Base-by-base conservation (phyloP, 805 yeast species). In the Tetrapisispora fleetii region DNA sequence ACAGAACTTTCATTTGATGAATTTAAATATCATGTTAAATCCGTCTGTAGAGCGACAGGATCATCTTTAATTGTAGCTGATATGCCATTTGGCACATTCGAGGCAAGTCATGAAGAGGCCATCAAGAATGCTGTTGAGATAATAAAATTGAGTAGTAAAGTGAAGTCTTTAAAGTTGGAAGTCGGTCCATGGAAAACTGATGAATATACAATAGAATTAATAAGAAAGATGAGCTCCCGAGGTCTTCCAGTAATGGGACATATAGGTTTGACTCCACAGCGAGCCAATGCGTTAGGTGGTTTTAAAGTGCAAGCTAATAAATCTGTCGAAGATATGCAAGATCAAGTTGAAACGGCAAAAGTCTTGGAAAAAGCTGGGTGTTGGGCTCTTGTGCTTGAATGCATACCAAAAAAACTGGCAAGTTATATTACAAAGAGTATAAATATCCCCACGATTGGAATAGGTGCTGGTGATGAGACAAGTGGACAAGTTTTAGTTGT, bases 171-270 rank as follows among this genome's bases (percentile, higher is more conserved):
- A 30, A 91, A 93, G 62, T 59, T 93, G 13, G 99, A 93, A 67
- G 95, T 95, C 7, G 90, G 93, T 6, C 42, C 48, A 1, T 47
- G 52, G 30, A 43, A 51, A 1, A 51, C 40, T n/a, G 67, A 60
- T 37, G 81, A 77, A 48, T 75, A 74, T 48, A 63, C 79, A 2
- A 69, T 75, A 1, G 67, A 68, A 3, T 77, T 83, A 1, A 76
- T 93, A 10, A 58, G 65, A 49, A 74, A 74, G 51, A 65, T 91
- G 18, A 73, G 81, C 1, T 62, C 73, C 4, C 71, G 82, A 17
- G 98, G 98, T 1, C 81, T 91, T 10, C 95, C 97, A 0, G 89
- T 89, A 2, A 75, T 87, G 68, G 97, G 95, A 1, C 99, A 91
- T 64, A 78, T 87, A 30, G 99, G 99, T 0, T 70, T 91, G 32